Conservation (phyloP, 2,329 filamentous ascomycete species). For the Aspergillus tanneri region DNA sequence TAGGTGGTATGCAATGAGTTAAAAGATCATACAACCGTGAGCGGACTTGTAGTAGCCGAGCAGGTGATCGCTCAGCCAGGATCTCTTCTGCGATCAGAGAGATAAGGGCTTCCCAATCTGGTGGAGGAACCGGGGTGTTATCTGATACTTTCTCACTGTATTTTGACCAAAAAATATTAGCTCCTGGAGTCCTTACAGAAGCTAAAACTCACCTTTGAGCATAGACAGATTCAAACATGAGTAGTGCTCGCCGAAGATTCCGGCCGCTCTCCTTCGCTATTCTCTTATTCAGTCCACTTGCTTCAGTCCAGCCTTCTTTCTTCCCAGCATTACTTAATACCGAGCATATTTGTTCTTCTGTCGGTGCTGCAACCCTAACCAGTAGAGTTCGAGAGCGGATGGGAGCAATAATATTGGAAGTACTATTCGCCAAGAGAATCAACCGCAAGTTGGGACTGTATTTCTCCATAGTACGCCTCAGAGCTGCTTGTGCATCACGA, state of each 20-base stretch:
- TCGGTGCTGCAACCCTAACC: constrained; percentile 86
- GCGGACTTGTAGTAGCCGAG: constrained; percentile 80
- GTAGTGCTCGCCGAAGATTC: constrained; percentile 81
- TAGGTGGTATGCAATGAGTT: constrained; percentile 94
- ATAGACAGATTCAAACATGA: constrained; percentile 97
- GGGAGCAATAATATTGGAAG: constrained; percentile 97
- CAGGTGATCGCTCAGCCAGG: constrained; percentile 86
- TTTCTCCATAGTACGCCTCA: constrained; percentile 97
- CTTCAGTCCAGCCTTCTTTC: constrained; percentile 79
- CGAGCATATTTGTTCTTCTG: constrained; percentile 76
- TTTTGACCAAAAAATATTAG: neutral
- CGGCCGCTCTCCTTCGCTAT: constrained; percentile 89
- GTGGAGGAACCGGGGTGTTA: constrained; percentile 83
- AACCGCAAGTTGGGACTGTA: constrained; percentile 92
- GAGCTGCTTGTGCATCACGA: constrained; percentile 88
- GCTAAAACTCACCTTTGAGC: constrained; percentile 76
- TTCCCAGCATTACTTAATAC: constrained; percentile 69
- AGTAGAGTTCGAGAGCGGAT: constrained; percentile 89
- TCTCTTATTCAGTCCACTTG: constrained; percentile 72
- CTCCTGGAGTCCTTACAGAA: neutral
- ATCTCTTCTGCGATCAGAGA: constrained; percentile 89
- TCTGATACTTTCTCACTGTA: constrained; percentile 84
- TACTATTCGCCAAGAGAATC: constrained; percentile 91
- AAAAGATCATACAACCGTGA: constrained; percentile 95
- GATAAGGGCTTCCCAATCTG: constrained; percentile 95